Percentiles rank a stretch among this genome's conserved stretches.
Conservation (phyloP, 768 basidiomycete species). For the Jaapia argillacea region DNA sequence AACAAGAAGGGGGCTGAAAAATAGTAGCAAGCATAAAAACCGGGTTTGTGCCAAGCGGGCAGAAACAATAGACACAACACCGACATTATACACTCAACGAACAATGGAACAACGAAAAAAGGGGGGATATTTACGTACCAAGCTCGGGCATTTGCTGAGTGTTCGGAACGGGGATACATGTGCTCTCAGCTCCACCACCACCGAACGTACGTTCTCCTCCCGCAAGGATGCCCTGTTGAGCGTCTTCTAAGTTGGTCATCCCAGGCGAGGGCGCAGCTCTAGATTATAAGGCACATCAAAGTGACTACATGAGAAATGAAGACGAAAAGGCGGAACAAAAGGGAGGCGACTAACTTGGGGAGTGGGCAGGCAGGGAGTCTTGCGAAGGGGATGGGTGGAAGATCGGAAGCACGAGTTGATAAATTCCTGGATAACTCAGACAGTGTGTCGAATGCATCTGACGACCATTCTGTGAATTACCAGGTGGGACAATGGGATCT, state of each 20-base stretch:
- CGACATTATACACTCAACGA: too few species aligned
- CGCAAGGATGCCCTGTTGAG: constrained; percentile 32
- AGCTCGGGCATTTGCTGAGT: constrained; percentile 27
- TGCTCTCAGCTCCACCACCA: constrained; percentile 78
- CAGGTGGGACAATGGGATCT: background rate
- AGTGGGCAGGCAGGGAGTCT: constrained; percentile 73
- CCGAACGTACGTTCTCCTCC: constrained; percentile 83
- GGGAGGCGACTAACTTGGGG: constrained; percentile 60
- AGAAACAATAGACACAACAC: too few species aligned
- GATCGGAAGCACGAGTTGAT: constrained; percentile 32
- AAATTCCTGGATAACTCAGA: constrained; percentile 83
- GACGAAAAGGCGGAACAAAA: background rate
- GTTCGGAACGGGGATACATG: constrained; percentile 65
- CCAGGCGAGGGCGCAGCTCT: constrained; percentile 28
- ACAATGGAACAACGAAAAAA: background rate
- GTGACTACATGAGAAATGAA: background rate
- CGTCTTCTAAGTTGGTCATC: constrained; percentile 4
- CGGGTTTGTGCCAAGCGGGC: too few species aligned
- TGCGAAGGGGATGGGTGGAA: constrained; percentile 51
- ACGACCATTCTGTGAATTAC: background rate
- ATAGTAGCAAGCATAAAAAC: too few species aligned
- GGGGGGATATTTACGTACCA: constrained; percentile 12
- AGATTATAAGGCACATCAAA: background rate
- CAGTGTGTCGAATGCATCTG: constrained; percentile 35
- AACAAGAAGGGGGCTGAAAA: too few species aligned